A percentile compares a stretch with the other conserved stretches of the same genome.
Evolutionary conservation across 306 rosid genomes (phyloP).

Genomic region (Rosa rugosa): DNA sequence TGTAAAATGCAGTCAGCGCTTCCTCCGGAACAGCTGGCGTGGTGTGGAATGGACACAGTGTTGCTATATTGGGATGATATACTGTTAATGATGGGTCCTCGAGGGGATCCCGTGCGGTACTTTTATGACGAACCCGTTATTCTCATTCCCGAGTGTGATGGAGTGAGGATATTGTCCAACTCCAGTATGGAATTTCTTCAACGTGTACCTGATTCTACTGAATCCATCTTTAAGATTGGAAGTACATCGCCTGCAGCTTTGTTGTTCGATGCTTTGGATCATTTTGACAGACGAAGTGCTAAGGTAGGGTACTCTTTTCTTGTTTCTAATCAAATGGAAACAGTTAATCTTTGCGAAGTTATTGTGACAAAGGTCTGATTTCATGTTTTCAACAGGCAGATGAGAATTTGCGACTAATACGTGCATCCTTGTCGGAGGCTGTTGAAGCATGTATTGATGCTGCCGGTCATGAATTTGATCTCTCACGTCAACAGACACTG

Average conservation of each 20-base stretch:
- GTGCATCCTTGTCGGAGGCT: constrained; percentile 83
- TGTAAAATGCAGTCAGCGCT: constrained; percentile 68
- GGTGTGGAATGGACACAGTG: constrained; percentile 99
- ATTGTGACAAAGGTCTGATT: background rate
- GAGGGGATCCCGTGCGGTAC: constrained; percentile 86
- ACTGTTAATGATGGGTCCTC: constrained; percentile 97
- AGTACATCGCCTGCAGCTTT: constrained; percentile 97
- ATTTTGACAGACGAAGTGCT: constrained; percentile 98
- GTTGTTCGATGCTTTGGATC: constrained; percentile 92
- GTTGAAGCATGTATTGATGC: constrained; percentile 96
- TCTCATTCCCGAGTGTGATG: constrained; percentile 92
- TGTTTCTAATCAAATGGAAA: background rate
- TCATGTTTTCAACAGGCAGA: constrained; percentile 71
- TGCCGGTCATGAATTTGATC: constrained; percentile 94
- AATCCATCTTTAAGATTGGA: constrained; percentile 87
- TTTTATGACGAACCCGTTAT: constrained; percentile 82
- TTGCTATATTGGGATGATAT: constrained; percentile 94
- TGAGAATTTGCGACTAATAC: constrained; percentile 94
- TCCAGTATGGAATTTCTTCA: constrained; percentile 88
- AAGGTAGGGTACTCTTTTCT: constrained; percentile 52
- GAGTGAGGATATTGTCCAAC: constrained; percentile 93
- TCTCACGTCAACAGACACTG: constrained; percentile 72
- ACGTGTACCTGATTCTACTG: constrained; percentile 93
- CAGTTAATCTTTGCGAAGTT: background rate
- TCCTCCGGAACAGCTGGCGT: constrained; percentile 85